phyloP scores from a whole-genome alignment of 2,329 filamentous ascomycete genomes.

The Fusarium agapanthi region DNA sequence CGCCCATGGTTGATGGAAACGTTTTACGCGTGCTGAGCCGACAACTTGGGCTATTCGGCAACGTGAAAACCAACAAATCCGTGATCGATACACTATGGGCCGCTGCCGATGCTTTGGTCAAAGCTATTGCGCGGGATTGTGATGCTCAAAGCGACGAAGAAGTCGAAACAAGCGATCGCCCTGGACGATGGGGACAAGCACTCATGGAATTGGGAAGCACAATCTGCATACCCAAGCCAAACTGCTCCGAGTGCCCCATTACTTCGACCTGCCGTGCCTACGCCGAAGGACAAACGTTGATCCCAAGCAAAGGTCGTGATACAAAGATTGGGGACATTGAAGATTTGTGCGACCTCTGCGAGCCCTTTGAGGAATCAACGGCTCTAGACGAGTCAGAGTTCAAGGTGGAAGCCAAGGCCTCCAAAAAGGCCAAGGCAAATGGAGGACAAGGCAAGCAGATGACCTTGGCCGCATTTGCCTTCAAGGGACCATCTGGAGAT shows the following conservation, averaged over 20 bases:
- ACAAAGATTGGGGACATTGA: conserved; percentile 55
- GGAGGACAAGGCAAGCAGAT: conserved; percentile 34
- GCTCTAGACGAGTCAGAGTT: conserved; percentile 34
- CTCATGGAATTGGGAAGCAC: conserved; percentile 73
- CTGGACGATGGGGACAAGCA: conserved; percentile 70
- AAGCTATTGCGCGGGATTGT: conserved; percentile 56
- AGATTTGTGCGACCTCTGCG: conserved; percentile 60
- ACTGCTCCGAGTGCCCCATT: conserved; percentile 62
- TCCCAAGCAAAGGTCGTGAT: conserved; percentile 21
- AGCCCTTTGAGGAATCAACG: conserved; percentile 52
- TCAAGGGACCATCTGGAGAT: conserved; percentile 35
- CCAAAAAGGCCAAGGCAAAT: conserved; percentile 23
- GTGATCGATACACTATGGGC: conserved; percentile 66
- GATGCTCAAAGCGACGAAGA: conserved; percentile 34
- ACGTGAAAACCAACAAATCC: conserved; percentile 64
- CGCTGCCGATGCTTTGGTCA: conserved; percentile 64
- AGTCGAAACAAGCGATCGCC: conserved; percentile 55
- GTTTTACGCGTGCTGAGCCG: conserved; percentile 68
- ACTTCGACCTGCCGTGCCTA: conserved; percentile 61
- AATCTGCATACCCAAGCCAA: conserved; percentile 66
- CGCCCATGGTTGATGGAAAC: conserved; percentile 71
- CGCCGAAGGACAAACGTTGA: conserved; percentile 53
- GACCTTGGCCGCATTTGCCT: conserved; percentile 49
- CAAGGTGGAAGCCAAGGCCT: neutral
- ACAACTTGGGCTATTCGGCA: conserved; percentile 65